Evolutionary conservation across 78 protist species (phyloP).

Genomic region (Emiliania huxleyi): DNA sequence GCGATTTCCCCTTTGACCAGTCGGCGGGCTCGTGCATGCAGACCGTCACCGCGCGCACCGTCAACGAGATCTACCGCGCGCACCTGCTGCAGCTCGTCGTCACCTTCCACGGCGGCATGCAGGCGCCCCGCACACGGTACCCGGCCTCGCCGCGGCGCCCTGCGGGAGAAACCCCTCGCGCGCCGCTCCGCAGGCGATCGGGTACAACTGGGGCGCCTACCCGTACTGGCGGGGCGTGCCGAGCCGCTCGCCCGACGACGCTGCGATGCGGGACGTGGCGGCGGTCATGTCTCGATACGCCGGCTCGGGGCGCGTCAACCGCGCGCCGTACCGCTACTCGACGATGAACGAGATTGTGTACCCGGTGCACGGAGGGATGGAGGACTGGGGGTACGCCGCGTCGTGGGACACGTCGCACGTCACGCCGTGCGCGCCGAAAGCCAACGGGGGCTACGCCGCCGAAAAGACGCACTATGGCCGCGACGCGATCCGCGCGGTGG

Average conservation of each 20-base stretch:
- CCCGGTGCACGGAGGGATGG: conserved; percentile 27
- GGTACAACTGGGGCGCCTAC: conserved; percentile 22
- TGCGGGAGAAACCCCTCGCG: too few relatives aligned
- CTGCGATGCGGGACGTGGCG: not conserved
- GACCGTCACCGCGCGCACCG: conserved; percentile 6
- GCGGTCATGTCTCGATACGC: not conserved
- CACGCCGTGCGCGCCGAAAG: not conserved
- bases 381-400: conserved; percentile 28
- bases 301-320: not conserved
- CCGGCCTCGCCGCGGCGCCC: too few relatives aligned
- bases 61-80: conserved; percentile 30
- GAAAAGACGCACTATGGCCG: not conserved
- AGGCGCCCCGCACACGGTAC: too few relatives aligned
- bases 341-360: conserved; percentile 20
- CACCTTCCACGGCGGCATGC: conserved; percentile 41
- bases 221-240: not conserved
- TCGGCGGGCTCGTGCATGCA: not conserved
- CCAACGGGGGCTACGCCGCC: not conserved
- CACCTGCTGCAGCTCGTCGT: not conserved
- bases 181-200: too few relatives aligned
- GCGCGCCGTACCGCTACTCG: not conserved
- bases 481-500: not conserved
- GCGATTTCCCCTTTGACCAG: conserved; percentile 24
- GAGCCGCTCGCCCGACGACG: not conserved
- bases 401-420: not conserved